Evolutionary conservation across 345 rosid species (phyloP), one percentile per base, ranked within the genome.

Genomic region (Bruguiera gymnorhiza): DNA sequence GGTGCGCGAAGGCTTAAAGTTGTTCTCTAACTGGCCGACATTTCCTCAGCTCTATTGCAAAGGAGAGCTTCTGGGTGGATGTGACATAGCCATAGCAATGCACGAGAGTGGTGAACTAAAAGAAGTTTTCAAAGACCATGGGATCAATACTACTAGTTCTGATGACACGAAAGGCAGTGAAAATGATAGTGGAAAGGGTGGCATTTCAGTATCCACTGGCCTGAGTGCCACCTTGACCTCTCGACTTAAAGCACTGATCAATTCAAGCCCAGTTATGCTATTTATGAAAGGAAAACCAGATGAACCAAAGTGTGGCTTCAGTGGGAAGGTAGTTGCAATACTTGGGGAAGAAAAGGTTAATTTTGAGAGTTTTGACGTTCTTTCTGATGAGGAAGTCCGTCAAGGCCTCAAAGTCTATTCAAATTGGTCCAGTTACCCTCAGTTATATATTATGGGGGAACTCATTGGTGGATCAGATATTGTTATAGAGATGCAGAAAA

Each of bases 21-120:
- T 89, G 81, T 89, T 85, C 85, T 96, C 97, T 5, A 88, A 96
- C 71, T 92, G 99, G 99, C 99, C 99, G n/a, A 96, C 99, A 43
- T 96, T 76, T 80, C 99, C 99, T 79, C 98, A 92, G 84, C 86
- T 96, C 62, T 96, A 89, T 78, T 88, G 87, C 87, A 92, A 85
- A 19, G 97, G 99, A 51, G 98, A 96, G 72, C 94, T 96, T 63
- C 90, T 96, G 24, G 99, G 99, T 75, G 99, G 99, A 56, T 80
- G 83, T 78, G 99, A 96, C 78, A 96, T 96, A 37, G 87, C 24
- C 36, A 84, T 85, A 53, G 87, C 99, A 39, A 96, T 96, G 99
- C 97, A 92, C 52, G 82, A 90, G 74, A 87, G 86, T 77, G 97
- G 96, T 67, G 99, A 96, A 75, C 75, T 96, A 29, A 84, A 85